Evolutionary conservation across 2,329 filamentous ascomycete genomes (phyloP), one percentile per base, ranked within the genome.

Genomic region (Leptographium galeiforme): DNA sequence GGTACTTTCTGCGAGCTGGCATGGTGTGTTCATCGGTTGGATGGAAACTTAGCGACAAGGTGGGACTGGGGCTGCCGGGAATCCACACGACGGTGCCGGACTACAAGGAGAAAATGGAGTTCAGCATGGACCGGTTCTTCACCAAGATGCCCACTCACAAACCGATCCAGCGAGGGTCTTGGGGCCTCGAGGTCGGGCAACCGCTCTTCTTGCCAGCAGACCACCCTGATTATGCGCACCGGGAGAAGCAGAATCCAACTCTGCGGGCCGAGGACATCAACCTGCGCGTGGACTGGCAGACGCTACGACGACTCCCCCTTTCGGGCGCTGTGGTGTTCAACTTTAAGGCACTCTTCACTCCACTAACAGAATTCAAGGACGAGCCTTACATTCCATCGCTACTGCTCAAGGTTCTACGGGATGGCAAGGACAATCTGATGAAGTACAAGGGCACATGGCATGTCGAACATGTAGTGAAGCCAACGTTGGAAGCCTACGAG

Each of bases 211-310:
- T 53, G 13, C 50, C 48, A 4, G 86, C 83, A 60, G 66, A 70
- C 43, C 72, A 80, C 38, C 79, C 85, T 18, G 68, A 73, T 1
- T 63, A 68, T 57, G 68, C 74, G 0, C 67, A 70, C 19, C 56
- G 59, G 8, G 60, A 57, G 16, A 52, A 55, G 3, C 49, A 52
- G 39, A 40, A 38, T 25, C 40, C 50, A 4, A 33, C 12, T 1
- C 69, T 91, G 7, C 69, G 67, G 0, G 34, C 38, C 63, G 72
- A 78, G 0, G 77, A 86, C 38, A 72, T 86, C 57, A 71, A 84
- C 56, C 70, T 95, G 1, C 78, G 89, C 6, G 87, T 93, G 2
- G 89, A 95, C 65, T 94, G 88, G 87, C 89, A 95, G 67, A 95
- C 89, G 0, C 70, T 95, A 5, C 80, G 89, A 2, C 79, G 89